Evolutionary conservation across 2,329 filamentous ascomycete species (phyloP).

Genomic region (Arthrinium phaeospermum): DNA sequence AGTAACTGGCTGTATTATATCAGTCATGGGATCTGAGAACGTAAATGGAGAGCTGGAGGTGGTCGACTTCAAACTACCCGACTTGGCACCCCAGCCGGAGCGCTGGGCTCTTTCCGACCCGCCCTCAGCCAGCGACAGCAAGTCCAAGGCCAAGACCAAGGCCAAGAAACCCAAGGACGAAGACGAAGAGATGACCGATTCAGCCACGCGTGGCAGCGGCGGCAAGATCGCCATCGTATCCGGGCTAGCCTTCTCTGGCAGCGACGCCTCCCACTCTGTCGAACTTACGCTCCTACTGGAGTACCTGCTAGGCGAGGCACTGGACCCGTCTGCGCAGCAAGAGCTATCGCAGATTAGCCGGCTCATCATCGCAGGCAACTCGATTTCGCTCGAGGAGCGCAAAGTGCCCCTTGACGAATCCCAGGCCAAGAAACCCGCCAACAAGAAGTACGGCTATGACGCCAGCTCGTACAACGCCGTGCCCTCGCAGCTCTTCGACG

Average conservation of each 20-base stretch:
- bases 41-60: slow-evolving; percentile 90
- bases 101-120: slow-evolving; percentile 75
- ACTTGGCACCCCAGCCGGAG: slow-evolving; percentile 80
- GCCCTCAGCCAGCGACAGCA: slow-evolving; percentile 30
- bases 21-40: slow-evolving; percentile 95
- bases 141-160: slow-evolving; percentile 39
- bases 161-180: slow-evolving; percentile 45
- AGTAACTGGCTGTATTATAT: slow-evolving; percentile 91
- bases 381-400: slow-evolving; percentile 59
- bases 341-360: slow-evolving; percentile 74
- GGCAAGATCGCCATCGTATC: slow-evolving; percentile 83
- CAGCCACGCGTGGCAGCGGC: slow-evolving; percentile 39
- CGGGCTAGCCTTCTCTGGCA: slow-evolving; percentile 82
- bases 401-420: slow-evolving; percentile 43
- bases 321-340: slow-evolving; percentile 64
- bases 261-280: slow-evolving; percentile 73
- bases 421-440: slow-evolving; percentile 53
- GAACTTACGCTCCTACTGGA: slow-evolving; percentile 81
- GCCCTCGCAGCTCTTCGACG: slow-evolving; percentile 83
- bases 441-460: slow-evolving; percentile 95
- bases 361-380: slow-evolving; percentile 91
- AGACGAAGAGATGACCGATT: slow-evolving; percentile 64
- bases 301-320: slow-evolving; percentile 83
- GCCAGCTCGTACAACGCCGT: slow-evolving; percentile 84
- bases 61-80: slow-evolving; percentile 86